These are phyloP conservation scores for Pleurotus eryngii DNA, from an alignment of 768 basidiomycete genomes.

Conservation along the genomic window DNA sequence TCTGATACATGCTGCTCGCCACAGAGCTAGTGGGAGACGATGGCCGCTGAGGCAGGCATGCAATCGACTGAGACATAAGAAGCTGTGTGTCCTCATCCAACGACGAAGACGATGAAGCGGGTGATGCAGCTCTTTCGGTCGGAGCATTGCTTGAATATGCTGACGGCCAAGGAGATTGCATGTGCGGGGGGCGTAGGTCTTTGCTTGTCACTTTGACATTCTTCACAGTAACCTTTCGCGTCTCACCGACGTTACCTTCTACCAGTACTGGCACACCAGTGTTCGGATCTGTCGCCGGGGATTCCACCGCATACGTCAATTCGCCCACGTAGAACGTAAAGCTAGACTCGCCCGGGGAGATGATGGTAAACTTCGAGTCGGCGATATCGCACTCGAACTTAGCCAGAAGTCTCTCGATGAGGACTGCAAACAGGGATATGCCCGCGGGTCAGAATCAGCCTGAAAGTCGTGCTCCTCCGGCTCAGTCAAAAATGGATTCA, in stretches of 20 bases:
- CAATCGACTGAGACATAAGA: conserved; percentile 76
- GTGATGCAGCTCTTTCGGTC: conserved; percentile 28
- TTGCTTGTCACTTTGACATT: conserved; percentile 54
- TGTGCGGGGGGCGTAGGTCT: conserved; percentile 29
- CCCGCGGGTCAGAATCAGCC: conserved; percentile 60
- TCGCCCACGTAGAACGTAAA: conserved; percentile 57
- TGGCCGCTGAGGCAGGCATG: conserved; percentile 48
- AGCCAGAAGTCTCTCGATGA: conserved; percentile 76
- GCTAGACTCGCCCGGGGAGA: conserved; percentile 62
- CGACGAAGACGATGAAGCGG: conserved; percentile 53
- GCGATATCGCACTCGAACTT: conserved; percentile 75
- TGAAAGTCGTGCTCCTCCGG: conserved; percentile 36
- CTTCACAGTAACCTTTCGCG: conserved; percentile 51
- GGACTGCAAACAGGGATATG: conserved; percentile 74
- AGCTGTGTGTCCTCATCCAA: conserved; percentile 64
- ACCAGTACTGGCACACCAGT: background rate
- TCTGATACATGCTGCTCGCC: conserved; percentile 74
- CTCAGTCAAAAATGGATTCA: conserved; percentile 50
- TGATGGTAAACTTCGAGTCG: conserved; percentile 64
- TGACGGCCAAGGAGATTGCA: background rate
- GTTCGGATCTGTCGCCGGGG: conserved; percentile 4
- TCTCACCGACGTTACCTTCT: conserved; percentile 22
- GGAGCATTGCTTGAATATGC: conserved; percentile 15
- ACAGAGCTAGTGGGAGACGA: conserved; percentile 44
- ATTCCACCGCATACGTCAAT: conserved; percentile 54